A percentile compares a stretch with the other conserved stretches of the same genome.
Evolutionary conservation across 768 basidiomycete genomes (phyloP).

Genomic region (Trametes elegans): DNA sequence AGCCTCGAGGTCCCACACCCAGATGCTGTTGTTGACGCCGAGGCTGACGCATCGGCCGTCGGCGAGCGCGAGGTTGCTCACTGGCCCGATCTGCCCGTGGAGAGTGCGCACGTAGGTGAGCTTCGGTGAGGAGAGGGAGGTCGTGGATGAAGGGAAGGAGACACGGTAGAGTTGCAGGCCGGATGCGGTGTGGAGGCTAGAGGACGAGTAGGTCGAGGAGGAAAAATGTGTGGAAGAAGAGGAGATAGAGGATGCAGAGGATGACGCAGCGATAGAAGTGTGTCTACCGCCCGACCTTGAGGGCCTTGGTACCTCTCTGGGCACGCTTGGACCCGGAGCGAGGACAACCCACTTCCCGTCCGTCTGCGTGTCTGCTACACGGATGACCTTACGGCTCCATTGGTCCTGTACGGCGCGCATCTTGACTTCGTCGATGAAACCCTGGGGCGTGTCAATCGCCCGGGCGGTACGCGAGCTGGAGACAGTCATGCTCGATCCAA

Average conservation of each 20-base stretch:
- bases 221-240: neutral
- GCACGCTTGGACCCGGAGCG: conserved; percentile 46
- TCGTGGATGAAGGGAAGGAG: conserved; percentile 51
- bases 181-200: conserved; percentile 44
- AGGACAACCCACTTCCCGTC: conserved; percentile 86
- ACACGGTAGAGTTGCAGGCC: conserved; percentile 76
- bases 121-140: conserved; percentile 55
- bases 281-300: too few relatives aligned
- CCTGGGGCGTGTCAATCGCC: conserved; percentile 67
- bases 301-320: too few relatives aligned
- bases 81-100: conserved; percentile 65
- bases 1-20: conserved; percentile 85
- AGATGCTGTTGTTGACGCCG: conserved; percentile 67
- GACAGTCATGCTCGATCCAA: conserved; percentile 43
- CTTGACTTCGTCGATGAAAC: conserved; percentile 69
- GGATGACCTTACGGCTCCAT: conserved; percentile 71
- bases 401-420: conserved; percentile 66
- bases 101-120: conserved; percentile 70
- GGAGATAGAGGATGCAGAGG: conserved; percentile 27
- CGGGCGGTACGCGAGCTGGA: conserved; percentile 60
- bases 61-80: conserved; percentile 66
- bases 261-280: conserved; percentile 21
- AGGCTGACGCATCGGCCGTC: conserved; percentile 84
- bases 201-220: conserved; percentile 28
- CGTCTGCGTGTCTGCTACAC: conserved; percentile 73